Conservation (phyloP, 176 grass and related monocot species). For the Metroxylon sagu region DNA sequence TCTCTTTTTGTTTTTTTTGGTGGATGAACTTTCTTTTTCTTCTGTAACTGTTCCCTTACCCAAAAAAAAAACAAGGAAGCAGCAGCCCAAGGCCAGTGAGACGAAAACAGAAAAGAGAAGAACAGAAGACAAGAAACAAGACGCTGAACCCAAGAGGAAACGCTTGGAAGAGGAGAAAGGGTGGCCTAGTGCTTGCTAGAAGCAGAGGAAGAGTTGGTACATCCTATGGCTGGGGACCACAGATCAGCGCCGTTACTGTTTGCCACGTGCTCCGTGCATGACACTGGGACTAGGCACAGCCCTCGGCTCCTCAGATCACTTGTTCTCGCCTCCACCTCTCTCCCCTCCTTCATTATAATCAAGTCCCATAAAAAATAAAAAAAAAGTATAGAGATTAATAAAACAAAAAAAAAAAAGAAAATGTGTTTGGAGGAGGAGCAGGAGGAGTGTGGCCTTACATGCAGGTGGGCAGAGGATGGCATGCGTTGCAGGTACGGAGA, state of each 20-base stretch:
- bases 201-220: not conserved
- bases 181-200: not conserved
- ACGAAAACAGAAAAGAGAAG: not conserved
- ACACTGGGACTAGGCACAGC: conserved; percentile 70
- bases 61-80: too few species aligned
- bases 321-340: not conserved
- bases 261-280: conserved; percentile 66
- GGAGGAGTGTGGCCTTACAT: conserved; percentile 16
- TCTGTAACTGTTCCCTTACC: too few species aligned
- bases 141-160: too few species aligned
- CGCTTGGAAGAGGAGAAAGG: too few species aligned
- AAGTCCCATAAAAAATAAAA: not conserved
- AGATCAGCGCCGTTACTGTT: conserved; percentile 54
- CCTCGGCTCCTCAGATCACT: conserved; percentile 64
- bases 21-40: too few species aligned
- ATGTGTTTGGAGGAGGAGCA: not conserved
- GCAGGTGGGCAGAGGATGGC: conserved; percentile 37
- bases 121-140: not conserved
- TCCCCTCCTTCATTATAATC: conserved; percentile 6
- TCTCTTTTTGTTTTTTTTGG: too few species aligned
- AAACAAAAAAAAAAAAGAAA: not conserved
- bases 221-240: conserved; percentile 37
- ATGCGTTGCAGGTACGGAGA: conserved; percentile 69
- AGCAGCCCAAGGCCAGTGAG: too few species aligned
- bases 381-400: not conserved